A percentile compares a stretch with the other conserved stretches of the same genome.
Evolutionary conservation across 441 rosid genomes (phyloP).

Genomic region (Raphanus hybrid): DNA sequence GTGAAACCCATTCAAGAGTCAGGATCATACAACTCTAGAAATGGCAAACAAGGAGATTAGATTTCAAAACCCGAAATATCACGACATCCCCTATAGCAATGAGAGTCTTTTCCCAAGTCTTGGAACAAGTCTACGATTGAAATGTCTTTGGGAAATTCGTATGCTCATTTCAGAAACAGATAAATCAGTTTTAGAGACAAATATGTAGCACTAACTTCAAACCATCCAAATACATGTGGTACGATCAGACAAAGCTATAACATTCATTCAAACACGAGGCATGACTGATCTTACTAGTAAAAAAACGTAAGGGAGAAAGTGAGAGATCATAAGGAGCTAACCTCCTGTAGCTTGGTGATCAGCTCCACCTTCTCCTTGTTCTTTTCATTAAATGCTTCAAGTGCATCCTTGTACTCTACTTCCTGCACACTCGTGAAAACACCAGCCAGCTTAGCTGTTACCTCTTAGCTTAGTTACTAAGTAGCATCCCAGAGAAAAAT

Average conservation of each 20-base stretch:
- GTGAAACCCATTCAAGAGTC: not conserved
- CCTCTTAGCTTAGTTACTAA: not conserved
- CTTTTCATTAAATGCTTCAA: slow-evolving; percentile 85
- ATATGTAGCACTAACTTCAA: not conserved
- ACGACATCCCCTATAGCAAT: not conserved
- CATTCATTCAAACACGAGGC: not conserved
- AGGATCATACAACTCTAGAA: not conserved
- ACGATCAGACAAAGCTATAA: slow-evolving; percentile 9
- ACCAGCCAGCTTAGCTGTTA: slow-evolving; percentile 21
- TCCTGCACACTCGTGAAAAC: slow-evolving; percentile 55
- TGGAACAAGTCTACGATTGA: not conserved
- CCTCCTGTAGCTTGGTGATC: slow-evolving; percentile 89
- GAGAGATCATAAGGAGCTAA: slow-evolving; percentile 42
- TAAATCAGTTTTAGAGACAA: not conserved
- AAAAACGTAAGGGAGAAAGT: slow-evolving; percentile 17
- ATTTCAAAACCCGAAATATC: not conserved
- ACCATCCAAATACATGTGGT: slow-evolving; percentile 9
- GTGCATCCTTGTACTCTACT: slow-evolving; percentile 91
- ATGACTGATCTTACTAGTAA: not conserved
- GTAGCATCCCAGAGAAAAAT: not conserved
- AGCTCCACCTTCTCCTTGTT: slow-evolving; percentile 93
- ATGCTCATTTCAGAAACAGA: slow-evolving; percentile 9
- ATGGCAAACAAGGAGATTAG: not conserved
- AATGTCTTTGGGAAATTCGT: not conserved
- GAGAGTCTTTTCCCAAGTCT: not conserved